Conservation (phyloP, 257 asterid species). For the Scutellaria barbata region DNA sequence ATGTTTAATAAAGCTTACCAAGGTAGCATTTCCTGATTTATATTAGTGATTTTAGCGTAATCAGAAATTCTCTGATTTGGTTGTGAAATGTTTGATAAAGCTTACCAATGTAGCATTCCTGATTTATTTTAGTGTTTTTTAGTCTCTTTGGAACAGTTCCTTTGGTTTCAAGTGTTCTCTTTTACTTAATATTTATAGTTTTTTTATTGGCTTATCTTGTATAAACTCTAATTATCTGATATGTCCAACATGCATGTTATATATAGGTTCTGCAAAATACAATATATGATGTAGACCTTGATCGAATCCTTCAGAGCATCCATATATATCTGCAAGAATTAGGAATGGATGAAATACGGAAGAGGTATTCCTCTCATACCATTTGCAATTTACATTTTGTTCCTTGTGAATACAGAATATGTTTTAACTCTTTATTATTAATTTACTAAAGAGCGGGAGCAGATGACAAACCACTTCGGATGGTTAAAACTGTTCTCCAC, state of each 20-base stretch:
- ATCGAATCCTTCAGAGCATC: conserved; percentile 94
- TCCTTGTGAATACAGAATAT: neutral
- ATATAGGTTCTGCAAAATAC: conserved; percentile 93
- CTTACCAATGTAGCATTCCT: conserved; percentile 77
- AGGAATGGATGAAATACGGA: conserved; percentile 97
- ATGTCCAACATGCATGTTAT: conserved; percentile 33
- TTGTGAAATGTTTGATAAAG: conserved; percentile 95
- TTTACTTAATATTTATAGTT: conserved; percentile 3
- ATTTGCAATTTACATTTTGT: neutral
- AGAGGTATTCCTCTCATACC: conserved; percentile 57
- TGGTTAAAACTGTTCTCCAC: conserved; percentile 98
- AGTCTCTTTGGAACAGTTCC: neutral
- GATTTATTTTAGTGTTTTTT: conserved; percentile 5
- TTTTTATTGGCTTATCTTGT: neutral
- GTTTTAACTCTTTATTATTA: conserved; percentile 23
- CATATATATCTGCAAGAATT: conserved; percentile 93
- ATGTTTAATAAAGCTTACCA: conserved; percentile 96
- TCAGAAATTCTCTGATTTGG: conserved; percentile 97
- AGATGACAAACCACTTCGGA: conserved; percentile 97
- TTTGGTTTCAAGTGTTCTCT: neutral
- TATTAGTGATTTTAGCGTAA: conserved; percentile 45
- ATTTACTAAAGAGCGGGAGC: conserved; percentile 86
- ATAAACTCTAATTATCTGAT: conserved; percentile 8
- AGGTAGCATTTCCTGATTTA: conserved; percentile 54
- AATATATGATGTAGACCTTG: conserved; percentile 91